A percentile compares a stretch with the other conserved stretches of the same genome.
Evolutionary conservation across 2,329 filamentous ascomycete species (phyloP).

Genomic region (Chrysoporthe cubensis): DNA sequence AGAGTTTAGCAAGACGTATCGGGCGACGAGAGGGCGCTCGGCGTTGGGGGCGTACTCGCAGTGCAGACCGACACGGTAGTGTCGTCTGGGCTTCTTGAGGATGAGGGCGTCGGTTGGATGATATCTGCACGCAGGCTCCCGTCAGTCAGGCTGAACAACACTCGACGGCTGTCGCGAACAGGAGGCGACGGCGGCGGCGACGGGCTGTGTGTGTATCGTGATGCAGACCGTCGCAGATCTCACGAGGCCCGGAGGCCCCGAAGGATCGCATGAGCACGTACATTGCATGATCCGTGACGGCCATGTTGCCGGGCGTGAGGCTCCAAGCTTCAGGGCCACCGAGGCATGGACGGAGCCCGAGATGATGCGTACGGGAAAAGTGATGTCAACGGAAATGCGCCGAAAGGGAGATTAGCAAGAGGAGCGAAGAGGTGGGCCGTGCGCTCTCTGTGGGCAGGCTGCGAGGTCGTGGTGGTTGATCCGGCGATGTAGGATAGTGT

Average conservation of each 20-base stretch:
- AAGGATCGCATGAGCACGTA: constrained; percentile 38
- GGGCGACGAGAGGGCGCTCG: constrained; percentile 55
- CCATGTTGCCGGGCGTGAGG: constrained; percentile 50
- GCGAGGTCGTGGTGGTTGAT: not conserved
- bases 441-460: not conserved
- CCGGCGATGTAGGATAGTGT: not conserved
- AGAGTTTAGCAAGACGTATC: not conserved
- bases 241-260: not conserved
- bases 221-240: not conserved
- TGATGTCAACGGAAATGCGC: constrained; percentile 11
- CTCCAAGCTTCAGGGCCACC: constrained; percentile 30
- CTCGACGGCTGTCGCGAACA: not conserved
- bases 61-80: constrained; percentile 56
- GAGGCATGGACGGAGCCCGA: constrained; percentile 35
- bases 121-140: constrained; percentile 49
- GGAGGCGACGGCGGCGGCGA: not conserved
- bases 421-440: not conserved
- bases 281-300: constrained; percentile 58
- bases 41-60: constrained; percentile 59
- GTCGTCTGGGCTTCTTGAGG: constrained; percentile 62
- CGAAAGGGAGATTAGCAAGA: not conserved
- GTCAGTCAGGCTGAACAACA: constrained; percentile 31
- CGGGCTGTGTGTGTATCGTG: constrained; percentile 4
- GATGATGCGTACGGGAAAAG: not conserved
- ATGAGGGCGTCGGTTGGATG: constrained; percentile 70